A percentile compares a stretch with the other conserved stretches of the same genome.
These are phyloP conservation scores for Tulasnella sp. DNA, from an alignment of 768 basidiomycete species.

Conservation along the genomic window DNA sequence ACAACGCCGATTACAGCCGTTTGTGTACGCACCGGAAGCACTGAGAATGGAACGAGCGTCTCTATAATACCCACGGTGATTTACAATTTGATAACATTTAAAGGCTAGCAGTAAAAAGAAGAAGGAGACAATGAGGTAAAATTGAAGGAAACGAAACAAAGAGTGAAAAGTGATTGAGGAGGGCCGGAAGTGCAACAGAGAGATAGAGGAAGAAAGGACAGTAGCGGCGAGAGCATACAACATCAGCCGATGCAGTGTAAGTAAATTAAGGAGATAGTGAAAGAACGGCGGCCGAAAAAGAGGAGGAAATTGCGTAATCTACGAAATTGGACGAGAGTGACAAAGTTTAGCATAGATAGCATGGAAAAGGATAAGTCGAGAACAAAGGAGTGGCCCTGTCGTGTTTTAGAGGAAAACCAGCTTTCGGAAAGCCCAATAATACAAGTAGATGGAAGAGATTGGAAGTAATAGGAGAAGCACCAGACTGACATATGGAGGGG, in stretches of 20 bases:
- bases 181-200: neutral
- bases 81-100: neutral
- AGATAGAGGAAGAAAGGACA: neutral
- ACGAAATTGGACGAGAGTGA: neutral
- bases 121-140: neutral
- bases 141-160: neutral
- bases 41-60: neutral
- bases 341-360: too few relatives aligned
- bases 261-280: neutral
- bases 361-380: neutral
- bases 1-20: neutral
- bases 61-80: neutral
- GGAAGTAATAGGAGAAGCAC: neutral
- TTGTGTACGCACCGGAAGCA: neutral
- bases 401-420: neutral
- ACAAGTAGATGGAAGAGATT: neutral
- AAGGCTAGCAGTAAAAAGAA: neutral
- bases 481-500: neutral
- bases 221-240: neutral
- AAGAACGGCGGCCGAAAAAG: neutral
- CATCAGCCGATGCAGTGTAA: neutral
- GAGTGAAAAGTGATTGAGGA: neutral
- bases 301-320: neutral
- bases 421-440: neutral
- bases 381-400: neutral